Percentiles rank a stretch among this genome's conserved stretches.
Conservation (phyloP, 768 basidiomycete genomes). For the Leucosporidium yakuticum region DNA sequence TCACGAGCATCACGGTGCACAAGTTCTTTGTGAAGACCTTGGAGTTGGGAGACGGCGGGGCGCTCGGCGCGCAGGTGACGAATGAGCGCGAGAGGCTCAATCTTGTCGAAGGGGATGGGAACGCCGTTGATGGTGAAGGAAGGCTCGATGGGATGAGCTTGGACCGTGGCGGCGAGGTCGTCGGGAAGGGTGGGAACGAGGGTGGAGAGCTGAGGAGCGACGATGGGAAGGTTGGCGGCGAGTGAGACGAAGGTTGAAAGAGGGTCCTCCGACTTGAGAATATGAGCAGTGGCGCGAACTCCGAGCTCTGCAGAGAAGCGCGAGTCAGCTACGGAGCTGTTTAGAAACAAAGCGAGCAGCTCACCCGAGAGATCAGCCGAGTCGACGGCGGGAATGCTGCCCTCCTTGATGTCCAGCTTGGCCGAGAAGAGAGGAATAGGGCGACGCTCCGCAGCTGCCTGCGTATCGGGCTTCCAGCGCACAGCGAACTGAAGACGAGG, state of each 20-base stretch:
- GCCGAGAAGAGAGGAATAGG: neutral
- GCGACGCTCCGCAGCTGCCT: too few relatives aligned
- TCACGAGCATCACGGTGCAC: neutral
- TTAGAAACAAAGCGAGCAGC: too few relatives aligned
- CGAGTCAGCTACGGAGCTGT: too few relatives aligned
- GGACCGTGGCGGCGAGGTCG: neutral
- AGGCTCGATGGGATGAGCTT: neutral
- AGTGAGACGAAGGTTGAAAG: neutral
- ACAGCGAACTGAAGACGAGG: slow-evolving; percentile 25
- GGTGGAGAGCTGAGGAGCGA: neutral
- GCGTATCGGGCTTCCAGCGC: slow-evolving; percentile 14
- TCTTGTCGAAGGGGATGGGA: neutral
- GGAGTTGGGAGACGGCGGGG: neutral
- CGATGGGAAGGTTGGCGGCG: slow-evolving; percentile 1
- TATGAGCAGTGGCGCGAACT: neutral
- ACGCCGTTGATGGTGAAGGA: slow-evolving; percentile 9
- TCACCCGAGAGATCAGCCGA: too few relatives aligned
- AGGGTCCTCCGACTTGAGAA: neutral
- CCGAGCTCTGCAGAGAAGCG: too few relatives aligned
- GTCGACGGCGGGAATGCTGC: too few relatives aligned
- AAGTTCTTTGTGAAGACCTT: too few relatives aligned
- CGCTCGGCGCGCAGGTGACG: slow-evolving; percentile 5
- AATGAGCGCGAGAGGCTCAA: neutral
- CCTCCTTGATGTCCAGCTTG: neutral
- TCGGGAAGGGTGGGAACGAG: neutral